Conservation (phyloP, 2,329 filamentous ascomycete genomes). For the Didymella pinodella region DNA sequence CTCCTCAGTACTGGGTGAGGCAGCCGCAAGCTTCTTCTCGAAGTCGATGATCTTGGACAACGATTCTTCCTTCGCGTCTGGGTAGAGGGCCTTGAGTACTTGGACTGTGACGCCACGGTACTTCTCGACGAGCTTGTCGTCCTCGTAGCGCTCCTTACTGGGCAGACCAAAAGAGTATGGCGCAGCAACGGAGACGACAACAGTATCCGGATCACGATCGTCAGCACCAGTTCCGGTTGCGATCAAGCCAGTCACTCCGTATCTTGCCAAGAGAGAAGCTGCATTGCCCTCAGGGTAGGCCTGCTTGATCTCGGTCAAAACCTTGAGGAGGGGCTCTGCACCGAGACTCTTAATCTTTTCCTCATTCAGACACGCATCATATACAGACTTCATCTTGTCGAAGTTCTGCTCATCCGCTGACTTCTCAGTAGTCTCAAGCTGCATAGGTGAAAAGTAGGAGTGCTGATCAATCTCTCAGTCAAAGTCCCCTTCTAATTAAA, state of each 20-base stretch:
- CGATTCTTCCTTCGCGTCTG: slow-evolving; percentile 42
- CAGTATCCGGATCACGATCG: slow-evolving; percentile 63
- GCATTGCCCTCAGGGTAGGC: slow-evolving; percentile 48
- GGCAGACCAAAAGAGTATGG: slow-evolving; percentile 58
- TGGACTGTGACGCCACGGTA: slow-evolving; percentile 37
- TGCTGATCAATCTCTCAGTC: slow-evolving; percentile 47
- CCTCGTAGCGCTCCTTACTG: slow-evolving; percentile 48
- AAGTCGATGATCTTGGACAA: slow-evolving; percentile 56
- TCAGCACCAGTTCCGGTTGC: slow-evolving; percentile 51
- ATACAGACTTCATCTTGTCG: slow-evolving; percentile 69
- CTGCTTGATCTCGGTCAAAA: slow-evolving; percentile 62
- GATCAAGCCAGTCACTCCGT: slow-evolving; percentile 52
- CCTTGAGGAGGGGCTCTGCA: slow-evolving; percentile 62
- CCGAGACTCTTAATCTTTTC: slow-evolving; percentile 64
- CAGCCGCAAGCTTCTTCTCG: slow-evolving; percentile 67
- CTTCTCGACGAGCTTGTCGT: slow-evolving; percentile 44
- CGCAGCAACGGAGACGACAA: slow-evolving; percentile 58
- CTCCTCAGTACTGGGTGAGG: slow-evolving; percentile 66
- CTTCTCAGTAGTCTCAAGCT: slow-evolving; percentile 42
- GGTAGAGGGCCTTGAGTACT: slow-evolving; percentile 33
- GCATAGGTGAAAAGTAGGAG: slow-evolving; percentile 58
- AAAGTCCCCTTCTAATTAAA: not conserved
- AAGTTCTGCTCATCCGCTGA: slow-evolving; percentile 69
- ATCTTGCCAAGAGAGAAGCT: slow-evolving; percentile 57
- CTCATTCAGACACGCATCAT: slow-evolving; percentile 72